A percentile compares a stretch with the other conserved stretches of the same genome.
Evolutionary conservation across 2,329 filamentous ascomycete genomes (phyloP).

Genomic region (Chaetothyriales sp.): DNA sequence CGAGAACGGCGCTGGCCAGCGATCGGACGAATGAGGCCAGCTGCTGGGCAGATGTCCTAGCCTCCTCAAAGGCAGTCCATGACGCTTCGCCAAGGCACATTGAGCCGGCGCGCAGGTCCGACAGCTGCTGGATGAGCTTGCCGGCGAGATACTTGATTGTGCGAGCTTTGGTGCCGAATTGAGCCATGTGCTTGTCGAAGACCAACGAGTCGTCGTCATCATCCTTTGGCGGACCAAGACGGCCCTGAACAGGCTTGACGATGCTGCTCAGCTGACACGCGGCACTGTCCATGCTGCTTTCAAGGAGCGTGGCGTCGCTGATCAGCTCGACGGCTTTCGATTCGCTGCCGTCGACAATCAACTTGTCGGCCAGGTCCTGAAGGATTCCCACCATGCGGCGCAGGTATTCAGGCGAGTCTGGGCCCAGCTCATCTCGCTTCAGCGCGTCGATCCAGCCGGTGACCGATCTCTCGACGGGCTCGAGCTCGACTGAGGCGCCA

Average conservation of each 20-base stretch:
- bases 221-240: slow-evolving; percentile 44
- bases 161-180: slow-evolving; percentile 59
- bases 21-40: slow-evolving; percentile 53
- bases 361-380: slow-evolving; percentile 70
- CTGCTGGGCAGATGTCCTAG: slow-evolving; percentile 50
- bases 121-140: slow-evolving; percentile 62
- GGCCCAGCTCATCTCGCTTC: slow-evolving; percentile 71
- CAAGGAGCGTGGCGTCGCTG: slow-evolving; percentile 62
- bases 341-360: slow-evolving; percentile 55
- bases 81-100: slow-evolving; percentile 59
- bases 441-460: slow-evolving; percentile 80
- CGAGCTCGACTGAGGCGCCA: slow-evolving; percentile 70
- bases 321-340: slow-evolving; percentile 66
- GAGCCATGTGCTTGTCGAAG: slow-evolving; percentile 57
- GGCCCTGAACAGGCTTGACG: slow-evolving; percentile 51
- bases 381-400: slow-evolving; percentile 75
- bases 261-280: slow-evolving; percentile 52
- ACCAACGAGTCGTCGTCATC: slow-evolving; percentile 57
- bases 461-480: slow-evolving; percentile 77
- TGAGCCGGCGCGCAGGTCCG: slow-evolving; percentile 63
- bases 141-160: slow-evolving; percentile 71
- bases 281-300: slow-evolving; percentile 68
- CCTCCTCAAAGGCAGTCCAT: slow-evolving; percentile 54
- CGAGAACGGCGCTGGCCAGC: slow-evolving; percentile 53
- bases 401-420: slow-evolving; percentile 65